Conservation (phyloP, 2,329 filamentous ascomycete species). For the Leptographium galeiforme region DNA sequence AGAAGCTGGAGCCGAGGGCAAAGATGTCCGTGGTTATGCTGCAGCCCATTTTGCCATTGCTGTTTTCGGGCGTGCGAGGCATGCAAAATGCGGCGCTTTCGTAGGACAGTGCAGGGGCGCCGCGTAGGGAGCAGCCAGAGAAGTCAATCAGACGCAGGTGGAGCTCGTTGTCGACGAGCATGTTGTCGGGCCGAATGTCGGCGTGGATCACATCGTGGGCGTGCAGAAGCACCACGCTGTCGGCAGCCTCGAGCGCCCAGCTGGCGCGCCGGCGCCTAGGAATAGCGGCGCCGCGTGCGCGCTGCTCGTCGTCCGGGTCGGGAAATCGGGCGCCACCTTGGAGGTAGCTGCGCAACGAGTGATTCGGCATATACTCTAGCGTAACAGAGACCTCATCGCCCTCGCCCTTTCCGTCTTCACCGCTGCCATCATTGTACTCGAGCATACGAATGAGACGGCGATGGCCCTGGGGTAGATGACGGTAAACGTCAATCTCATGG, state of each 20-base stretch:
- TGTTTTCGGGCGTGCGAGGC: constrained; percentile 1
- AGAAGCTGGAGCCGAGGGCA: constrained; percentile 6
- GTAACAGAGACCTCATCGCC: neutral
- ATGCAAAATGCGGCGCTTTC: constrained; percentile 3
- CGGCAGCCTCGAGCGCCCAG: constrained; percentile 5
- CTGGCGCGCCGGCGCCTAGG: constrained; percentile 1
- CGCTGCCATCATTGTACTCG: constrained; percentile 1
- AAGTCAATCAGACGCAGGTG: constrained; percentile 4
- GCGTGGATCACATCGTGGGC: constrained; percentile 4
- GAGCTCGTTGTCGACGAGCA: constrained; percentile 1
- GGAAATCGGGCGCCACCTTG: neutral
- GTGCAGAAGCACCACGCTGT: constrained; percentile 3
- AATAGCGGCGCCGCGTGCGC: neutral
- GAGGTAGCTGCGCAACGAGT: neutral
- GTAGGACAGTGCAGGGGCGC: neutral
- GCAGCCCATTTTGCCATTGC: neutral
- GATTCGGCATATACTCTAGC: constrained; percentile 6
- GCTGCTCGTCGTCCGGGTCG: neutral
- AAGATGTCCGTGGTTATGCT: constrained; percentile 6
- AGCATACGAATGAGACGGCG: constrained; percentile 2
- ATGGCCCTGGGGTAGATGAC: constrained; percentile 3
- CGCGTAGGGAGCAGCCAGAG: neutral
- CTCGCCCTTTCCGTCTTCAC: neutral
- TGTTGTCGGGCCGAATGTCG: constrained; percentile 7
- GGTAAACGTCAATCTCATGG: constrained; percentile 3